Conservation (phyloP, 1,139 yeast species). For the Diutina sp. region DNA sequence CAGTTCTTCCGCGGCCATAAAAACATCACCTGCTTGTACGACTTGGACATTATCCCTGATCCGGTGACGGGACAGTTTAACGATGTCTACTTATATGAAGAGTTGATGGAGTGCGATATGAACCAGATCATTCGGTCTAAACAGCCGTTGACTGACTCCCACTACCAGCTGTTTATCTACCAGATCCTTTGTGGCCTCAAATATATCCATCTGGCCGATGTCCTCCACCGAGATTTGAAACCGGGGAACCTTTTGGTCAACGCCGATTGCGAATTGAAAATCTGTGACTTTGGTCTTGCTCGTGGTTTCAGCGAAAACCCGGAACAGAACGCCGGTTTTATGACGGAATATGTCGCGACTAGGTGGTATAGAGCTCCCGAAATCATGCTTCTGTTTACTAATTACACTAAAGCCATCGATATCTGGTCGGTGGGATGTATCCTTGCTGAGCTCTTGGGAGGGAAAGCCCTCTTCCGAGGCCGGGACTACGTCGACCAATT, state of each 20-base stretch:
- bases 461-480: constrained; percentile 87
- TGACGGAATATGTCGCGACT: constrained; percentile 96
- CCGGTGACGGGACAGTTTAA: constrained; percentile 59
- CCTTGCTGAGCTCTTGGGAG: constrained; percentile 83
- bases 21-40: constrained; percentile 87
- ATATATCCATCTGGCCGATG: constrained; percentile 93
- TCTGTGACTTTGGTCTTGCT: constrained; percentile 94
- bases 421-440: constrained; percentile 98
- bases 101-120: constrained; percentile 96
- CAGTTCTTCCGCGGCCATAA: constrained; percentile 89
- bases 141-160: constrained; percentile 90
- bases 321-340: constrained; percentile 70
- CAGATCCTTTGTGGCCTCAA: constrained; percentile 90
- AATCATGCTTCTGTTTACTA: constrained; percentile 85
- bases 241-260: constrained; percentile 90
- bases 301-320: constrained; percentile 85
- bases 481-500: constrained; percentile 93
- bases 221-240: constrained; percentile 83
- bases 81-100: constrained; percentile 87
- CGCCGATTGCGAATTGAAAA: constrained; percentile 92
- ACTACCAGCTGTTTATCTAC: constrained; percentile 83
- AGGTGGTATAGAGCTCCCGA: constrained; percentile 99
- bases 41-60: constrained; percentile 72
- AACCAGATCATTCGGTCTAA: constrained; percentile 92
- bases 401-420: constrained; percentile 91